A percentile compares a stretch with the other conserved stretches of the same genome.
Conservation (phyloP, 176 grass and related monocot species). For the Rhipidocladum racemiflorum region DNA sequence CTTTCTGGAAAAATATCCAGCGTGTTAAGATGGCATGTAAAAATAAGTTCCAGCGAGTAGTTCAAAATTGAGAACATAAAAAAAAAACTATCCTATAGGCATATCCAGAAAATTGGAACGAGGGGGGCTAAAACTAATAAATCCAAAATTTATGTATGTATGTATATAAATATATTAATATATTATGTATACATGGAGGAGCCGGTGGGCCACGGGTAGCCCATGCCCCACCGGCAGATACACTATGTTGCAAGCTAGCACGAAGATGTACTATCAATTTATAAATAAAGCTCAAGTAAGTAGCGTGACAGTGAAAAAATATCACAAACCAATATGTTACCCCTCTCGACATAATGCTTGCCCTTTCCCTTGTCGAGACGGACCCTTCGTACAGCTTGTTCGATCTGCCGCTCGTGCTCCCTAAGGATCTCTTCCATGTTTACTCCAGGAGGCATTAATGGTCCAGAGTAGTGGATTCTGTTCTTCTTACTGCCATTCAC, state of each 20-base stretch:
- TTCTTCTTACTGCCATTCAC: constrained; percentile 66
- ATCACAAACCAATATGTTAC: background rate
- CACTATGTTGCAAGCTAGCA: background rate
- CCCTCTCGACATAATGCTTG: constrained; percentile 58
- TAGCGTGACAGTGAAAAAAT: background rate
- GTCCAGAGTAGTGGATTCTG: constrained; percentile 91
- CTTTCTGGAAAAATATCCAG: background rate
- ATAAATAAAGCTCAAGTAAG: background rate
- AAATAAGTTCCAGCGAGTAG: constrained; percentile 1
- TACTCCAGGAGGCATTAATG: constrained; percentile 86
- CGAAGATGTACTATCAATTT: background rate
- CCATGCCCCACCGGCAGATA: too few species aligned
- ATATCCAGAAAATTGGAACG: too few species aligned
- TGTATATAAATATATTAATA: too few species aligned
- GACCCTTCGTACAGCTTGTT: constrained; percentile 70
- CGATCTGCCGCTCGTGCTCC: constrained; percentile 90
- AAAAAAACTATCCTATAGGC: background rate
- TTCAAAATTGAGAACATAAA: background rate
- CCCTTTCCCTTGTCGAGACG: constrained; percentile 73
- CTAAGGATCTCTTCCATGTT: constrained; percentile 88
- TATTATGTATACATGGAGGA: too few species aligned
- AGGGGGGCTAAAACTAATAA: too few species aligned
- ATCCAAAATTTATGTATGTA: too few species aligned
- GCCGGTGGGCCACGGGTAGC: too few species aligned
- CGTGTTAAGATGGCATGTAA: background rate